Conservation (phyloP, 139 green algal genomes). For the Zygnema circumcarinatum region DNA sequence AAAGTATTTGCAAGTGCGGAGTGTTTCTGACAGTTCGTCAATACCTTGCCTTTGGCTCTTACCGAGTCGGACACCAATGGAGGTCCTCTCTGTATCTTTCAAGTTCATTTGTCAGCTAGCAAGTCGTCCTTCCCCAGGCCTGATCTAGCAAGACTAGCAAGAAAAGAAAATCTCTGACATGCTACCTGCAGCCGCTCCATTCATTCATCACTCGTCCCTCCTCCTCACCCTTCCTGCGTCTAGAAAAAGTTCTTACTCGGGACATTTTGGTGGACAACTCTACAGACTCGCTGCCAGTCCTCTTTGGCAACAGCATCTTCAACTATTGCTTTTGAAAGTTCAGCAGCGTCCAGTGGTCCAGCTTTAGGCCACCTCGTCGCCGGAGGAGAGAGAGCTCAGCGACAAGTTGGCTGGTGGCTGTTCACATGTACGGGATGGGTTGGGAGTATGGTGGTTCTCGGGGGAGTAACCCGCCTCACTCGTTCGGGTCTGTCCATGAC, state of each 20-base stretch:
- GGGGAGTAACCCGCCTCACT: slow-evolving; percentile 93
- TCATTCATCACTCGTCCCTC: neutral
- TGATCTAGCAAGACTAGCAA: neutral
- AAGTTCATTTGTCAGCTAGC: too few relatives aligned
- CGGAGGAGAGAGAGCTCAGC: slow-evolving; percentile 39
- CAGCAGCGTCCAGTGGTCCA: neutral
- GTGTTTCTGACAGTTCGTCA: too few relatives aligned
- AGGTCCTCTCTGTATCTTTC: too few relatives aligned
- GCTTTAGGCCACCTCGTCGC: slow-evolving; percentile 8
- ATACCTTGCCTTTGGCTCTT: too few relatives aligned
- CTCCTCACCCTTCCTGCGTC: neutral
- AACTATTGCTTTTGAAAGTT: neutral
- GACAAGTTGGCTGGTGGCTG: slow-evolving; percentile 80
- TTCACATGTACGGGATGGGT: slow-evolving; percentile 85
- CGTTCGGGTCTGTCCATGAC: slow-evolving; percentile 98
- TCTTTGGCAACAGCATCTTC: too few relatives aligned
- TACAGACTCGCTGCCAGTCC: neutral
- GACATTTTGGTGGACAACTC: too few relatives aligned
- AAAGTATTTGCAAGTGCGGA: too few relatives aligned
- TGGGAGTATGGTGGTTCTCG: slow-evolving; percentile 94
- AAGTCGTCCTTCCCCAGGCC: too few relatives aligned
- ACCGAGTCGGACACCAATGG: too few relatives aligned
- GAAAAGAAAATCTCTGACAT: neutral
- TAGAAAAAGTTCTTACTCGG: neutral
- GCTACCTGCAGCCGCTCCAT: neutral